Base-by-base conservation (phyloP, 2,329 filamentous ascomycete genomes). In the Fusarium solani-melongenae region DNA sequence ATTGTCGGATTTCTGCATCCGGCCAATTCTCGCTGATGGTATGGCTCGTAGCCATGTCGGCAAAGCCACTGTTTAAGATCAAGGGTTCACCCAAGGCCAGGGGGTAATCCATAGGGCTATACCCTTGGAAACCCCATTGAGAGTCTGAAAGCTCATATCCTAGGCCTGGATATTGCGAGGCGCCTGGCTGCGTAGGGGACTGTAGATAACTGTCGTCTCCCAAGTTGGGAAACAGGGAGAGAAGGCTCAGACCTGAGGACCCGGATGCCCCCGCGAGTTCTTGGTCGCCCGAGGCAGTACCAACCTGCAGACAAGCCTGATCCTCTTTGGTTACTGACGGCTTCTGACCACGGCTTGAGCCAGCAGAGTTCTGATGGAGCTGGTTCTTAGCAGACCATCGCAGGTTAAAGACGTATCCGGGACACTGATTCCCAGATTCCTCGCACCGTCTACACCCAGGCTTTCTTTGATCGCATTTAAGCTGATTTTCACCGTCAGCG, bases 391-490 rank as follows among this genome's bases (percentile, higher is more conserved):
- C 15, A n/a, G 74, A 72, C 76, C 74, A 77, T 6, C 74, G 57
- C 20, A 77, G 63, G 12, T 77, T 72, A 46, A 77, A 69, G 0
- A 73, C 73, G 29, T 77, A 77, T 10, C 76, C 76, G 1, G 76
- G 74, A 17, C 74, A 76, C 15, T 74, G 62, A 3, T 70, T 53
- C 17, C 74, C 73, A 1, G 73, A 62, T 17, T 75, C 70, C 44
- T 73, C 70, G 27, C 74, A 77, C 9, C 70, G 72, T 4, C 67
- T 59, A 17, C 75, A 77, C 0, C 63, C 57, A 0, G 75, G 75
- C 27, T 69, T 76, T 39, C 62, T 59, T n/a, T 77, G 69, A 34
- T 77, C 75, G 33, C 74, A 77, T 41, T 77, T 77, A 6, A 39
- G 24, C 34, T 56, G 7, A 39, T 11, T 39, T 39, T 20, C 1